Evolutionary conservation across 768 basidiomycete genomes (phyloP), one percentile per base, ranked within the genome.

Genomic region (Galerina sulciceps): DNA sequence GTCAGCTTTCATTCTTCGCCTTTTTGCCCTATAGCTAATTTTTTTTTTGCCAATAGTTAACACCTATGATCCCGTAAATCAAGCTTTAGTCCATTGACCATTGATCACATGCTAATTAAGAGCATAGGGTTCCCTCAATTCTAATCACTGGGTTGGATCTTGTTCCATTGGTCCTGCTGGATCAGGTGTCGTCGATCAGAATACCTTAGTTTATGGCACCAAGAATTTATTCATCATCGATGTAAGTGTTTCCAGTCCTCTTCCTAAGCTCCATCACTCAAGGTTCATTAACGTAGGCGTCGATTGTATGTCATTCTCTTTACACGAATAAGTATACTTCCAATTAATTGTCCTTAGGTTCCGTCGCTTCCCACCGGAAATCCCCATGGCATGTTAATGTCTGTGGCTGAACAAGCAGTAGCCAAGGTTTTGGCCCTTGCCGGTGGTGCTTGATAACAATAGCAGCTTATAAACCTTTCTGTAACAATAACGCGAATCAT

Each of bases 71-170:
- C 59, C 70, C 38, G 73, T 73, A 60, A 52, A 64, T 41, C 4
- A 8, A 17, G 15, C 40, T 26, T 13, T 10, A 10, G 22, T 31
- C 2, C 20, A 17, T 36, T 36, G 22, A 47, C 10, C 23, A 15
- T 26, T 53, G 11, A 15, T 31, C 9, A 6, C 44, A 23, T 15
- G 17, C 18, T 13, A 44, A 37, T 40, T 18, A 18, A 18, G 14
- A 9, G 17, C 26, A 34, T 53, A 77, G 75, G 66, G 60, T 15
- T 74, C 74, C 20, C 72, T 86, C 72, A 76, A 83, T 70, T 85
- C 84, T 6, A 88, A 88, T 64, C 86, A 88, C 69, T 87, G 86
- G 85, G 81, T 85, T 15, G 85, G 84, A 17, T 77, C 85, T 4
- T 79, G 78, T 64, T 74, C 67, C 36, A 83, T 88, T 42, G 81